Base-by-base conservation (phyloP, 2,329 filamentous ascomycete genomes). In the Ophiostoma ulmi region DNA sequence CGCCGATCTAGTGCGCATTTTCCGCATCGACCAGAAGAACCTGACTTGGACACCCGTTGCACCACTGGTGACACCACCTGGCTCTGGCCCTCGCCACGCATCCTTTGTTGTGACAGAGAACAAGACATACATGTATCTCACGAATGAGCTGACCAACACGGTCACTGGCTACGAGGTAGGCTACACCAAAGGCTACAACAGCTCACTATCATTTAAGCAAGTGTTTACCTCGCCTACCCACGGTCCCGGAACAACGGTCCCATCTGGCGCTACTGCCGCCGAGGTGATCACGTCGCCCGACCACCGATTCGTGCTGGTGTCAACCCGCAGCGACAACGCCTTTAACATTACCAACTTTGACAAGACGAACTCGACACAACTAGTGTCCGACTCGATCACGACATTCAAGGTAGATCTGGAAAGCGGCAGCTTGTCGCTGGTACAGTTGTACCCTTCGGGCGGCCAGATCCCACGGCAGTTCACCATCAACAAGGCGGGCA, bases 401-500 rank as follows among this genome's bases (percentile, higher is more conserved):
- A 87, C 83, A 72, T 92, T 87, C 80, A 76, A 80, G 70, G 85
- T 92, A 74, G 79, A 87, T 74, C 72, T 76, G 1, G 73, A 77
- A 17, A 84, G 83, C n/a, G 90, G 89, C 7, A 80, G 78, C 1
- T 81, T 92, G 36, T 78, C 76, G 0, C 83, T 87, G 70, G 77
- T 86, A 3, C 85, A 90, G 75, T 81, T 87, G 38, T 84, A 84
- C n/a, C 83, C 90, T 0, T 85, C 88, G 0, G 89, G 89, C 67
- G 91, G 91, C 2, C 78, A 80, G 8, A 85, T 83, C 70, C 91
- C 91, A 0, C 84, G 91, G 31, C 89, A 90, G 58, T 90, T 92
- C 77, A 85, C 84, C 68, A 79, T 92, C 71, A 93, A 90, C 78
- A 83, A 83, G 73, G 85, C 83, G 13, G 91, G 90, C 0, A 83